phyloP scores from a whole-genome alignment of 192 early-diverging fungal species.

The Fimicolochytrium jonesii region DNA sequence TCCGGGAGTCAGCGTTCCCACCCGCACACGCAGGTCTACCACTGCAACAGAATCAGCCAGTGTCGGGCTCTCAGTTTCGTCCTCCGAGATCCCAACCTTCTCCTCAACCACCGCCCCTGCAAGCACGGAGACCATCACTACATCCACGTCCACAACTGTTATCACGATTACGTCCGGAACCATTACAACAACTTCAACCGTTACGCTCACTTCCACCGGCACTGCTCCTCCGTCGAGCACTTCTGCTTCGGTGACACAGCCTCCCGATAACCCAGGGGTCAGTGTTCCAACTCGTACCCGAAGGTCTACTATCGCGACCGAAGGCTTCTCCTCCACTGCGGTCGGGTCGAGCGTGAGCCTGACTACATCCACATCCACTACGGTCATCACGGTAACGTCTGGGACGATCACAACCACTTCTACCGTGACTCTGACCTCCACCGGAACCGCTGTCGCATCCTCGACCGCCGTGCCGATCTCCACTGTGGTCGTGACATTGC shows the following conservation, averaged over 20 bases:
- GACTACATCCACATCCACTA: background rate
- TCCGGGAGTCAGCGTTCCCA: background rate
- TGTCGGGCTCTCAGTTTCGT: background rate
- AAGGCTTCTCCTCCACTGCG: background rate
- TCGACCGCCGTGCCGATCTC: background rate
- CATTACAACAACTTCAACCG: background rate
- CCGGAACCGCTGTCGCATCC: background rate
- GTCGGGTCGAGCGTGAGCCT: background rate
- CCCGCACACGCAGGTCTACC: too few species aligned
- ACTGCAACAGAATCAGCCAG: background rate
- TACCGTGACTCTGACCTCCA: background rate
- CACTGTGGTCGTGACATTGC: background rate
- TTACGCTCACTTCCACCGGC: background rate
- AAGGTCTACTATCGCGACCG: background rate
- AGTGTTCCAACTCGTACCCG: too few species aligned
- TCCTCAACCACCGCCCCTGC: background rate
- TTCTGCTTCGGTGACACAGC: background rate
- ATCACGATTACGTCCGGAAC: background rate
- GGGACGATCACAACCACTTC: background rate
- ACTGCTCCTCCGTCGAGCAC: background rate
- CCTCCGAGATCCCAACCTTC: background rate
- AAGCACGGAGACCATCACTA: background rate
- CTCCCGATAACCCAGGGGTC: background rate
- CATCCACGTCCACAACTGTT: background rate
- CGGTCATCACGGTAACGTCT: background rate